A percentile compares a stretch with the other conserved stretches of the same genome.
These are phyloP conservation scores for Populus euphratica DNA, from an alignment of 345 rosid species.

Conservation along the genomic window DNA sequence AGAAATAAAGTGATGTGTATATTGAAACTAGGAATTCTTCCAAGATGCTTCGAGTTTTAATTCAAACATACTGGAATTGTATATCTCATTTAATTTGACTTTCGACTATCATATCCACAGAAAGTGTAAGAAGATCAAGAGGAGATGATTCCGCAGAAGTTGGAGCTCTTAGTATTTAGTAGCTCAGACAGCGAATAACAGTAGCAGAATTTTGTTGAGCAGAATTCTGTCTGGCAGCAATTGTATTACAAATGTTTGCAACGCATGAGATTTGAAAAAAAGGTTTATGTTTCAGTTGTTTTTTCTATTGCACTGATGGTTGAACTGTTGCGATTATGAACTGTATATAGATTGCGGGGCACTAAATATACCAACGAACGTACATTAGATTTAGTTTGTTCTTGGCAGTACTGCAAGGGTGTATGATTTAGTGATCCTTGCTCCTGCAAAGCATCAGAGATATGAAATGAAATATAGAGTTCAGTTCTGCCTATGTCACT, in stretches of 20 bases:
- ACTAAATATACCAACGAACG: background rate
- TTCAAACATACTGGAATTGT: background rate
- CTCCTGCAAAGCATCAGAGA: background rate
- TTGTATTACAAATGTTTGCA: background rate
- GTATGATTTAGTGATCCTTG: background rate
- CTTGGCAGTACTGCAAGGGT: background rate
- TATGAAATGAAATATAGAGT: background rate
- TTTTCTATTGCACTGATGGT: background rate
- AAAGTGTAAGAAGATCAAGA: background rate
- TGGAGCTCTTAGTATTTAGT: background rate
- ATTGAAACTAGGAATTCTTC: background rate
- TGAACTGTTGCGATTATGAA: background rate
- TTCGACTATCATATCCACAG: background rate
- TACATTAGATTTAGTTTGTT: background rate
- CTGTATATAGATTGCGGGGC: background rate
- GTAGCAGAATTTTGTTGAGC: no score
- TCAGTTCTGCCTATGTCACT: background rate
- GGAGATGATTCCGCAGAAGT: background rate
- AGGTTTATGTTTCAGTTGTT: background rate
- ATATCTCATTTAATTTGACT: background rate
- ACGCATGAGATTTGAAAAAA: background rate
- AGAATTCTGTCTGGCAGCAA: background rate
- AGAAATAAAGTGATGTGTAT: background rate
- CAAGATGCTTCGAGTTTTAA: no score
- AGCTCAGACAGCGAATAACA: background rate